Conservation (phyloP, 371 early-diverging fungal genomes). For the Nematocida sp. region DNA sequence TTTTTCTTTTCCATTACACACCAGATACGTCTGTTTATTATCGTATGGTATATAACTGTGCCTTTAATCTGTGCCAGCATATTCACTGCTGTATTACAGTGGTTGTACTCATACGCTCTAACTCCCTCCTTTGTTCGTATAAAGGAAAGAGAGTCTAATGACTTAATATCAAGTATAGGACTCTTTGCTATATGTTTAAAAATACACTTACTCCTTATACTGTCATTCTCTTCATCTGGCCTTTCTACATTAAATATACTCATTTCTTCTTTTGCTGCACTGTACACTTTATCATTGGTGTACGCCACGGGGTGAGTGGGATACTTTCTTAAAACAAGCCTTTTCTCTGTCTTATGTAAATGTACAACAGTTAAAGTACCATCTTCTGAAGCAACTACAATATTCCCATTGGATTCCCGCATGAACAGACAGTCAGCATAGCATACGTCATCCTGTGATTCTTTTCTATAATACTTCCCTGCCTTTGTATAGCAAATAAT, state of each 20-base stretch:
- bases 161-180: neutral
- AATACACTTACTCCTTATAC: neutral
- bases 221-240: neutral
- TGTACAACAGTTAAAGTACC: neutral
- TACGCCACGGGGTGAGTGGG: neutral
- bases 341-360: neutral
- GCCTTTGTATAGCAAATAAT: constrained; percentile 9
- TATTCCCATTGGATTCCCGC: constrained; percentile 9
- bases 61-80: neutral
- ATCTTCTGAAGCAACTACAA: neutral
- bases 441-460: constrained; percentile 39
- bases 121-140: constrained; percentile 37
- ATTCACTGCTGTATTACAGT: neutral
- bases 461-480: neutral
- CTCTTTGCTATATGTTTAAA: constrained; percentile 29
- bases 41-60: neutral
- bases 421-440: constrained; percentile 9
- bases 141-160: neutral
- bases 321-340: neutral
- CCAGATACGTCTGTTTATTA: constrained; percentile 1
- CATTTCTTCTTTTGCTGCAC: constrained; percentile 16
- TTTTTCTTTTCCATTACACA: constrained; percentile 16
- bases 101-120: constrained; percentile 15
- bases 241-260: neutral
- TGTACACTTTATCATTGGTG: constrained; percentile 3